Percentiles rank a stretch among this genome's conserved stretches.
phyloP scores from a whole-genome alignment of 176 grass and related monocot genomes.

The Carex pumila region DNA sequence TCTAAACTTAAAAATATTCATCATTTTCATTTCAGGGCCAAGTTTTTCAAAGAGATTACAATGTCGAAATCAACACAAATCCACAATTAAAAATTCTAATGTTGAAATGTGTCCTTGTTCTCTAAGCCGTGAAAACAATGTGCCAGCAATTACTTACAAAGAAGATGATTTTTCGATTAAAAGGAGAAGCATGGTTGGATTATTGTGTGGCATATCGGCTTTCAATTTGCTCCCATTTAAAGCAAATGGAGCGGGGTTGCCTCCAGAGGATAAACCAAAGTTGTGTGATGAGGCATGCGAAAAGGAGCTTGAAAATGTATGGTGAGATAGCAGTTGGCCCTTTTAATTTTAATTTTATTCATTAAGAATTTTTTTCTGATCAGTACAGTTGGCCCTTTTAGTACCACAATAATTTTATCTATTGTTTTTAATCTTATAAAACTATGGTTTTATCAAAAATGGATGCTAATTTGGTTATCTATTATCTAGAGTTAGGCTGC shows the following conservation, averaged over 20 bases:
- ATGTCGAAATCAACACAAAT: slow-evolving; percentile 3
- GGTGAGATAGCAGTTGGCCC: slow-evolving; percentile 23
- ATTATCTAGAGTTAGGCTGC: background rate
- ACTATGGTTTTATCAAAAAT: background rate
- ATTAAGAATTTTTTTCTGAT: background rate
- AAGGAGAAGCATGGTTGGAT: slow-evolving; percentile 44
- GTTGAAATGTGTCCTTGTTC: slow-evolving; percentile 21
- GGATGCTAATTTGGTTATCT: background rate
- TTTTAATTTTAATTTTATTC: background rate
- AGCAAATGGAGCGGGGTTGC: slow-evolving; percentile 63
- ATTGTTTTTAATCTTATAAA: background rate
- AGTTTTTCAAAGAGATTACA: slow-evolving; percentile 28
- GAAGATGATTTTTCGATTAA: background rate
- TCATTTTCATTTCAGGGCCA: slow-evolving; percentile 19
- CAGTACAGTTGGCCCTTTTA: background rate
- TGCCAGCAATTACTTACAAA: background rate
- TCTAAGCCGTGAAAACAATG: background rate
- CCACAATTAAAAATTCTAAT: slow-evolving; percentile 13
- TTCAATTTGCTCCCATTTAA: slow-evolving; percentile 22
- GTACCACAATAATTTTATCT: background rate
- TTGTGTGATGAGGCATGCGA: slow-evolving; percentile 65
- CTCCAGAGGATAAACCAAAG: slow-evolving; percentile 88
- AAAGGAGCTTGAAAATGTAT: slow-evolving; percentile 83
- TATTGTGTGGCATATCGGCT: slow-evolving; percentile 26
- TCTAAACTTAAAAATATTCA: background rate